Percentiles rank a stretch among this genome's conserved stretches.
Conservation (phyloP, 768 basidiomycete species). For the Mycena maculata region DNA sequence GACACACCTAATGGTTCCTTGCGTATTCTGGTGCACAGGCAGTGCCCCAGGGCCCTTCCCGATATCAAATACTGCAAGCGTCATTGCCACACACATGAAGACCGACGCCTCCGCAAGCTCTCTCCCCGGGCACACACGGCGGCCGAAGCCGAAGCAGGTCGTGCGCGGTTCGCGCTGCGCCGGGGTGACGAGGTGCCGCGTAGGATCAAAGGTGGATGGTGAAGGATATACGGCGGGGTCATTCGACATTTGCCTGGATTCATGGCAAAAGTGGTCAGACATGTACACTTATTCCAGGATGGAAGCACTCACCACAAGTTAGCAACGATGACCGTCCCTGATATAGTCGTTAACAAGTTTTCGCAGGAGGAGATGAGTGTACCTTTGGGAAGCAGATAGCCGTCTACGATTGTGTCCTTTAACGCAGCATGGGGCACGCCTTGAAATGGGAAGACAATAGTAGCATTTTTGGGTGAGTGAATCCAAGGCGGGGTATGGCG, state of each 20-base stretch:
- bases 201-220: constrained; percentile 62
- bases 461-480: no score
- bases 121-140: constrained; percentile 61
- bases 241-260: constrained; percentile 64
- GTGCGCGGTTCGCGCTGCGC: constrained; percentile 55
- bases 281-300: no score
- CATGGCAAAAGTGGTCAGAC: no score
- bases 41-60: constrained; percentile 55
- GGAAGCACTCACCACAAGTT: neutral
- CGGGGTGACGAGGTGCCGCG: constrained; percentile 52
- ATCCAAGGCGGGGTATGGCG: no score
- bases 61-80: constrained; percentile 62
- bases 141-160: constrained; percentile 60
- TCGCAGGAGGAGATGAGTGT: neutral
- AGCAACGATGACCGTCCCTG: neutral
- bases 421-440: neutral
- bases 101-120: constrained; percentile 64
- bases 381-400: neutral
- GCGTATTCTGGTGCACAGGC: constrained; percentile 57
- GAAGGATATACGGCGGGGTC: constrained; percentile 62
- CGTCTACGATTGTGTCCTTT: neutral
- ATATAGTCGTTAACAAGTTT: neutral
- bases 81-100: constrained; percentile 56
- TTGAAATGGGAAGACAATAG: neutral
- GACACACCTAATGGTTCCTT: constrained; percentile 58